Conservation (phyloP, 371 early-diverging fungal genomes). For the Actinomucor elegans region DNA sequence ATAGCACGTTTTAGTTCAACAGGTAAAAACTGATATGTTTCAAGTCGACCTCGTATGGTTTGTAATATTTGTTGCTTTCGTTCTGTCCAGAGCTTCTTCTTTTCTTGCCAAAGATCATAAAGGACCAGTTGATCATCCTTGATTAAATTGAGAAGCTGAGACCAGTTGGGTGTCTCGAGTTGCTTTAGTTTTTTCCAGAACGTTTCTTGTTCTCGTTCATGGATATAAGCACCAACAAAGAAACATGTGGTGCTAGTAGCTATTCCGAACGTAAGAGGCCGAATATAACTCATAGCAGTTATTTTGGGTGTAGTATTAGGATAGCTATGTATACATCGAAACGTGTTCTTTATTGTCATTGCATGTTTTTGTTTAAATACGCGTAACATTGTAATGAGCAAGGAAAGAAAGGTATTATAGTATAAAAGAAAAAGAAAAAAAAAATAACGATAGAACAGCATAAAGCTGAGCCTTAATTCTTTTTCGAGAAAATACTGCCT, state of each 20-base stretch:
- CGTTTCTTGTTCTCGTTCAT: slow-evolving; percentile 16
- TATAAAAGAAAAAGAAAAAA: background rate
- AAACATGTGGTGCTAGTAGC: slow-evolving; percentile 11
- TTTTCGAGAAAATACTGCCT: slow-evolving; percentile 38
- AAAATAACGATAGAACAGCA: background rate
- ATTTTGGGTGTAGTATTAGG: no score
- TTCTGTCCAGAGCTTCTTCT: slow-evolving; percentile 4
- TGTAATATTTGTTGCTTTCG: slow-evolving; percentile 9
- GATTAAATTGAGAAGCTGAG: background rate
- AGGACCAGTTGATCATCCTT: background rate
- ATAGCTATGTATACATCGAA: no score
- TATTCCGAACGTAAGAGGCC: slow-evolving; percentile 17
- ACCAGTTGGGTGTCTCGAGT: slow-evolving; percentile 10
- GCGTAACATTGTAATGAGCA: background rate
- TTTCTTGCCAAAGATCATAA: slow-evolving; percentile 3
- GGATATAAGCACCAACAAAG: slow-evolving; percentile 12
- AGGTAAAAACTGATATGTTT: slow-evolving; percentile 27
- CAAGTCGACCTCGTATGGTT: background rate
- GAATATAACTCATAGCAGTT: slow-evolving; percentile 3
- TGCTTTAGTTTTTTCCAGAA: slow-evolving; percentile 17
- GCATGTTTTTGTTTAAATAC: background rate
- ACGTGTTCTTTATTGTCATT: no score
- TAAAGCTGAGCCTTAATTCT: slow-evolving; percentile 6
- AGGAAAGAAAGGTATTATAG: background rate
- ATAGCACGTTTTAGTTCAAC: slow-evolving; percentile 36